Base-by-base conservation (phyloP, 495 filamentous ascomycete genomes). In the Eremomyces bilateralis region DNA sequence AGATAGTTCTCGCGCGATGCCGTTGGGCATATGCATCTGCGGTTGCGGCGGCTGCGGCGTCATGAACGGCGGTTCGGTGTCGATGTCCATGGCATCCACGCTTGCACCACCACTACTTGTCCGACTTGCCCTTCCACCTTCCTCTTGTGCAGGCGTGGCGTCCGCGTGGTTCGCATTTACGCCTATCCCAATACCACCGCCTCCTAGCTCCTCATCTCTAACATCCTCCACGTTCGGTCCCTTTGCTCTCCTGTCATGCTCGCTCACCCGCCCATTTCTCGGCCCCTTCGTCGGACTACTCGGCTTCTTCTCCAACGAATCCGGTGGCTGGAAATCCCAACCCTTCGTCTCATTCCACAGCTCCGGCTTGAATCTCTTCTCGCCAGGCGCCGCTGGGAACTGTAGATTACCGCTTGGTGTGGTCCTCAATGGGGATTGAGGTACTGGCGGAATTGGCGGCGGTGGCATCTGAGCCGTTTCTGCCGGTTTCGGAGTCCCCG, bases 321-420 rank as follows among this genome's bases (percentile, higher is more conserved):
- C 66, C 17, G 74, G 52, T 31, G 71, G 58, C 13, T 64, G 65
- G 40, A 84, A 67, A n/a, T n/a, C n/a, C n/a, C n/a, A n/a, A n/a
- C n/a, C n/a, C n/a, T n/a, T n/a, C 35, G 67, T 63, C 35, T 70
- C 58, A 34, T 50, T 51, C 80, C 80, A 91, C 20, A 69, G 47
- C 21, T 76, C 71, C 2, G 65, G 56, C 19, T 66, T 62, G 44
- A 81, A 88, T 18, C 60, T 66, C 1, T 53, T 58, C 28, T 53
- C 45, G 10, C 51, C 51, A 33, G 59, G 56, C 15, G 38, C 35
- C 3, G 59, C 51, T 40, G 25, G 41, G 32, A 13, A 32, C 33
- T 20, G 37, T 32, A 33, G 40, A 31, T 33, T 47, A 27, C 27
- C 43, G 42, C 17, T 41, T 15, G 31, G 32, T 8, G 6, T 6